Evolutionary conservation across 495 filamentous ascomycete genomes (phyloP).

Genomic region (Apiosordaria backusii): DNA sequence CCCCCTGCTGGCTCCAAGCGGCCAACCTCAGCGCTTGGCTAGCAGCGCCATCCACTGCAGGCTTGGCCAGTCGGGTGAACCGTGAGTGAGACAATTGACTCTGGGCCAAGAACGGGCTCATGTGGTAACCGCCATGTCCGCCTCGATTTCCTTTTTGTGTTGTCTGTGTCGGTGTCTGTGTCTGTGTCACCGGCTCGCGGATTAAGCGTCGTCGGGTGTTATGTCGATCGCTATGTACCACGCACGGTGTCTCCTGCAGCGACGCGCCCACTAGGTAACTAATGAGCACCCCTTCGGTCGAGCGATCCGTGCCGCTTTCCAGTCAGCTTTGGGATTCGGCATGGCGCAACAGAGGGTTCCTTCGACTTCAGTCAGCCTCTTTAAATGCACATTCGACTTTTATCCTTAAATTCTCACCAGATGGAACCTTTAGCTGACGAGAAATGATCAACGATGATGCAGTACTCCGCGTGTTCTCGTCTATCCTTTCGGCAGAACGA

Average conservation of each 20-base stretch:
- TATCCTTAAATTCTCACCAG: no score
- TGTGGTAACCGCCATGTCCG: neutral
- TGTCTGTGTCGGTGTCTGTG: no score
- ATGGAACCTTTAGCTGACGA: no score
- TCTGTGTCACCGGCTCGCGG: neutral
- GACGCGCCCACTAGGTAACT: neutral
- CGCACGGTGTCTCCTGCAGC: neutral
- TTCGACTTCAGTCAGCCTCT: neutral
- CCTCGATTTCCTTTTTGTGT: neutral
- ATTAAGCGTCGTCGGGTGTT: neutral
- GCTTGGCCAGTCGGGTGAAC: neutral
- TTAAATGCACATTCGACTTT: neutral
- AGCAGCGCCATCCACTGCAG: neutral
- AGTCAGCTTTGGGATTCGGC: neutral
- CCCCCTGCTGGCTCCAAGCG: neutral
- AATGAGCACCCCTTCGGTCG: neutral
- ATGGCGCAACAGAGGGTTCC: no score
- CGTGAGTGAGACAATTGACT: neutral
- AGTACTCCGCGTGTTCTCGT: no score
- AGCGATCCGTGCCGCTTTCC: neutral
- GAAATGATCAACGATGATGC: no score
- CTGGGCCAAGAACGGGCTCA: neutral
- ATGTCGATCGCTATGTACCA: neutral
- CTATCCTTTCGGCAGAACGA: no score
- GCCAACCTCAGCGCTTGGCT: neutral